Conservation (phyloP, 31 red algal species). For the Odonthalia washingtoniensis region DNA sequence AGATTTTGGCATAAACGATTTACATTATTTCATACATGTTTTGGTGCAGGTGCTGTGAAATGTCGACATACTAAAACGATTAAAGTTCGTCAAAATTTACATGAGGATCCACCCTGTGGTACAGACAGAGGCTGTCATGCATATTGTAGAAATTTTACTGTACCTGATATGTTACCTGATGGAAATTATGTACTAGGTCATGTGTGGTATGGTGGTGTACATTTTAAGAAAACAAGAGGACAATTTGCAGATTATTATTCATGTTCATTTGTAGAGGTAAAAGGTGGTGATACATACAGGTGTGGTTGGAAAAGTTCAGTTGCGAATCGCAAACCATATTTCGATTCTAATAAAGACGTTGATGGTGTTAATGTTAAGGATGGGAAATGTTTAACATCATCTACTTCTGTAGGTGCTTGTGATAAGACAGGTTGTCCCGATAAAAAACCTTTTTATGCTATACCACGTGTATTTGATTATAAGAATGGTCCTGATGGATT, state of each 20-base stretch:
- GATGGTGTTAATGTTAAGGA: not conserved
- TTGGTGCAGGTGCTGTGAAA: not conserved
- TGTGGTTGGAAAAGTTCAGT: slow-evolving; percentile 30
- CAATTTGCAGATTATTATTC: slow-evolving; percentile 72
- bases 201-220: slow-evolving; percentile 71
- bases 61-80: too few relatives aligned
- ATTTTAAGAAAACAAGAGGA: not conserved
- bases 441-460: not conserved
- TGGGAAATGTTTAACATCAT: not conserved
- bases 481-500: not conserved
- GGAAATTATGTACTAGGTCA: slow-evolving; percentile 67
- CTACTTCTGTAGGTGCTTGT: not conserved
- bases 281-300: slow-evolving; percentile 51
- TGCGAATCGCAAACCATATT: not conserved
- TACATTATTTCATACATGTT: slow-evolving; percentile 3
- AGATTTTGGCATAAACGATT: not conserved
- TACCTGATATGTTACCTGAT: slow-evolving; percentile 58
- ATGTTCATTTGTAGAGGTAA: slow-evolving; percentile 67
- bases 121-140: not conserved
- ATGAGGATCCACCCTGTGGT: not conserved
- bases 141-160: not conserved
- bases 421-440: not conserved
- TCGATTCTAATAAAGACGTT: slow-evolving; percentile 7
- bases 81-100: not conserved
- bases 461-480: not conserved